Conservation (phyloP, 805 yeast genomes). For the Saturnispora dispora region DNA sequence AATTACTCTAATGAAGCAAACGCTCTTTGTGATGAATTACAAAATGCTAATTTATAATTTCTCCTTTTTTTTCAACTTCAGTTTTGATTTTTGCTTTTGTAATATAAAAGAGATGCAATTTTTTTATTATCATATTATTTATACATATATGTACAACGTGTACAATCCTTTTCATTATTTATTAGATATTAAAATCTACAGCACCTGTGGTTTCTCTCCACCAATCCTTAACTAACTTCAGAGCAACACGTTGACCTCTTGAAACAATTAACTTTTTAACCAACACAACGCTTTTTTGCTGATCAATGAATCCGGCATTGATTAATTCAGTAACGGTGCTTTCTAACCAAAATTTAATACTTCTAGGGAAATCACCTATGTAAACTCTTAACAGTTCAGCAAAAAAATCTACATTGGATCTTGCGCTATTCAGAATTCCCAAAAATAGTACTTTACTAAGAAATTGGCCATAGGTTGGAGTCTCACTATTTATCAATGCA, state of each 20-base stretch:
- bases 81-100: background rate
- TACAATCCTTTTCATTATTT: background rate
- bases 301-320: constrained; percentile 22
- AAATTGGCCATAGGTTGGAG: constrained; percentile 25
- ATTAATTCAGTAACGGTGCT: background rate
- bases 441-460: constrained; percentile 31
- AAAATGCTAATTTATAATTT: constrained; percentile 23
- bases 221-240: constrained; percentile 46
- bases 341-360: constrained; percentile 32
- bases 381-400: constrained; percentile 36
- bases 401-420: constrained; percentile 55
- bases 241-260: constrained; percentile 56
- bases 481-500: constrained; percentile 16
- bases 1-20: constrained; percentile 56
- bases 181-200: constrained; percentile 29
- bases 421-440: constrained; percentile 39
- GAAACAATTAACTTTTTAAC: constrained; percentile 50
- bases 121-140: background rate
- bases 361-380: constrained; percentile 2
- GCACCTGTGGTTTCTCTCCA: constrained; percentile 58
- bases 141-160: background rate
- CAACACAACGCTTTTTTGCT: constrained; percentile 31
- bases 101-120: background rate
- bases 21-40: constrained; percentile 40
- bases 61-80: constrained; percentile 1